Conservation (phyloP, 306 rosid species). For the Ormosia emarginata region DNA sequence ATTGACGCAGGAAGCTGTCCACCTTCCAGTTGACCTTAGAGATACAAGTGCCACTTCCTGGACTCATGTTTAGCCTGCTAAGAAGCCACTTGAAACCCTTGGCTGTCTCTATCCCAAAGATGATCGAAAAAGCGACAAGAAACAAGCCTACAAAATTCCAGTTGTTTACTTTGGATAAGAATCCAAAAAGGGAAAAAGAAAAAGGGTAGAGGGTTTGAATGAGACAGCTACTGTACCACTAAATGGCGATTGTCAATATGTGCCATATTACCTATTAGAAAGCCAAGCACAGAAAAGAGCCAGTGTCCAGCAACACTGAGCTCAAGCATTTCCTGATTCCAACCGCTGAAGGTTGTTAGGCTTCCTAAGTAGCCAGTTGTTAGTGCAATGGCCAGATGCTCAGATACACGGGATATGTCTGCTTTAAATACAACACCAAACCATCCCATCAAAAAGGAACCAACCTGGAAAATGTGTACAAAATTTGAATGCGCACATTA, state of each 20-base stretch:
- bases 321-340: constrained; percentile 75
- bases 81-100: constrained; percentile 59
- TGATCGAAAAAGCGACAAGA: constrained; percentile 63
- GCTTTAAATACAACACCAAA: constrained; percentile 63
- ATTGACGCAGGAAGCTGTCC: constrained; percentile 28
- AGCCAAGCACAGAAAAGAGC: constrained; percentile 49
- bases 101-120: constrained; percentile 67
- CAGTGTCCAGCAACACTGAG: constrained; percentile 51
- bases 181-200: background rate
- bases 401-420: constrained; percentile 48
- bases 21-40: constrained; percentile 32
- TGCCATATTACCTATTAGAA: constrained; percentile 44
- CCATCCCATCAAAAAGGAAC: constrained; percentile 80
- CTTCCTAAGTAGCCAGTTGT: constrained; percentile 66
- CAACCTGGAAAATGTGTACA: constrained; percentile 39
- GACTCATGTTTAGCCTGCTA: constrained; percentile 9
- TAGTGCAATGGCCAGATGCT: constrained; percentile 53
- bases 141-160: constrained; percentile 46
- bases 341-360: constrained; percentile 67
- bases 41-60: constrained; percentile 4
- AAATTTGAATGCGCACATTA: background rate
- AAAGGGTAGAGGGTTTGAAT: background rate
- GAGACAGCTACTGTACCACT: no score
- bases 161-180: background rate
- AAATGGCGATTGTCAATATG: no score